Conservation (phyloP, 2,329 filamentous ascomycete genomes). For the Fusarium buharicum region DNA sequence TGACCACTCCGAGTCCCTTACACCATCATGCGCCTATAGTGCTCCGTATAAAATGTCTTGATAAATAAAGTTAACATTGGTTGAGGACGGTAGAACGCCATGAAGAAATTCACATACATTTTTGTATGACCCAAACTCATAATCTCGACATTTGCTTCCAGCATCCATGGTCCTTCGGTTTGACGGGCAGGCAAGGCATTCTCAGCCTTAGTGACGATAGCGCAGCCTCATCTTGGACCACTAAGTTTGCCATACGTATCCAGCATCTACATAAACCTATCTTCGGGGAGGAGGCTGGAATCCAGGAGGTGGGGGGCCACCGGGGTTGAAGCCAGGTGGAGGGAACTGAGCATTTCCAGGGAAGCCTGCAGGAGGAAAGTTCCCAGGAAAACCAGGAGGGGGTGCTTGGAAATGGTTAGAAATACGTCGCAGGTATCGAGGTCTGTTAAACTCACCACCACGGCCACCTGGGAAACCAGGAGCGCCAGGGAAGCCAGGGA, state of each 20-base stretch:
- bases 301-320: constrained; percentile 70
- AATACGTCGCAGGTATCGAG: constrained; percentile 1
- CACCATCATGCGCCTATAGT: constrained; percentile 35
- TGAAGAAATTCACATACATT: constrained; percentile 48
- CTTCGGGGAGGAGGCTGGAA: constrained; percentile 78
- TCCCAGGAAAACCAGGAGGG: constrained; percentile 59
- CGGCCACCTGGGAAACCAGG: constrained; percentile 59
- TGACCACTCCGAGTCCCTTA: constrained; percentile 26
- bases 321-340: constrained; percentile 63
- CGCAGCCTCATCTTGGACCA: constrained; percentile 41
- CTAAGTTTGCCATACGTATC: constrained; percentile 38
- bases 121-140: constrained; percentile 44
- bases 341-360: constrained; percentile 57
- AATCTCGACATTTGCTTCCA: constrained; percentile 35
- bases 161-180: constrained; percentile 26
- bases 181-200: constrained; percentile 37
- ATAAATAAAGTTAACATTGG: constrained; percentile 42
- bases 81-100: constrained; percentile 35
- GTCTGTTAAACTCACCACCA: constrained; percentile 60
- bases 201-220: constrained; percentile 40
- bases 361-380: constrained; percentile 58
- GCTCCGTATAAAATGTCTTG: constrained; percentile 37
- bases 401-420: constrained; percentile 54
- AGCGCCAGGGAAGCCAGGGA: constrained; percentile 64
- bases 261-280: constrained; percentile 53